These are phyloP conservation scores for Xylaria sp. DNA, from an alignment of 2,329 filamentous ascomycete genomes.

Conservation along the genomic window DNA sequence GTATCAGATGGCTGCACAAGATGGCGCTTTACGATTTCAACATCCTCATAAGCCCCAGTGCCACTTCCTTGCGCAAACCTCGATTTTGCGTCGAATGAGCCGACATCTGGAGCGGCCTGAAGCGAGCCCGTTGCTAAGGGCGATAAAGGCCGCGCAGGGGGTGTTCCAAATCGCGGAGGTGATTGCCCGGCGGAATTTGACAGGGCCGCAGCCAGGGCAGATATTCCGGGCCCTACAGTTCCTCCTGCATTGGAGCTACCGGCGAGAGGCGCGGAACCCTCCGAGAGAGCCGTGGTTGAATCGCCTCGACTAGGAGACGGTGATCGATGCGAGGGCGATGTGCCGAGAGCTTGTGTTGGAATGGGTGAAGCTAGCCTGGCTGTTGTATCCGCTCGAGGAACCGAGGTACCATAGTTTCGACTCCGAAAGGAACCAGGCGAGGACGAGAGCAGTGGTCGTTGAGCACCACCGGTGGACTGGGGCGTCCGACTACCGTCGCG, in stretches of 20 bases:
- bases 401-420: conserved; percentile 62
- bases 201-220: conserved; percentile 88
- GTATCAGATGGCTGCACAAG: conserved; percentile 75
- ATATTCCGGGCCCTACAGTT: conserved; percentile 79
- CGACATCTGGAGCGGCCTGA: conserved; percentile 77
- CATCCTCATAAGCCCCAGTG: conserved; percentile 80
- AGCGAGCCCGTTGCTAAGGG: conserved; percentile 62
- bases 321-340: conserved; percentile 59
- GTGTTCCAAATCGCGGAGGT: conserved; percentile 76
- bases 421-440: conserved; percentile 61
- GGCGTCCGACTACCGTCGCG: conserved; percentile 54
- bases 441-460: conserved; percentile 56
- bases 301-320: conserved; percentile 60
- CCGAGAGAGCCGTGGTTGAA: conserved; percentile 50
- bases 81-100: conserved; percentile 81
- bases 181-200: conserved; percentile 77
- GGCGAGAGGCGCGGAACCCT: conserved; percentile 70
- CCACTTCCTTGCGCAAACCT: conserved; percentile 59
- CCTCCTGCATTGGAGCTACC: conserved; percentile 69
- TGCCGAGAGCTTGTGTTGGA: conserved; percentile 58
- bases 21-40: conserved; percentile 91
- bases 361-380: conserved; percentile 71
- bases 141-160: conserved; percentile 68
- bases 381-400: conserved; percentile 68
- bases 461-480: conserved; percentile 47